phyloP scores from a whole-genome alignment of 2,329 filamentous ascomycete genomes.

The Penicillium decumbens region DNA sequence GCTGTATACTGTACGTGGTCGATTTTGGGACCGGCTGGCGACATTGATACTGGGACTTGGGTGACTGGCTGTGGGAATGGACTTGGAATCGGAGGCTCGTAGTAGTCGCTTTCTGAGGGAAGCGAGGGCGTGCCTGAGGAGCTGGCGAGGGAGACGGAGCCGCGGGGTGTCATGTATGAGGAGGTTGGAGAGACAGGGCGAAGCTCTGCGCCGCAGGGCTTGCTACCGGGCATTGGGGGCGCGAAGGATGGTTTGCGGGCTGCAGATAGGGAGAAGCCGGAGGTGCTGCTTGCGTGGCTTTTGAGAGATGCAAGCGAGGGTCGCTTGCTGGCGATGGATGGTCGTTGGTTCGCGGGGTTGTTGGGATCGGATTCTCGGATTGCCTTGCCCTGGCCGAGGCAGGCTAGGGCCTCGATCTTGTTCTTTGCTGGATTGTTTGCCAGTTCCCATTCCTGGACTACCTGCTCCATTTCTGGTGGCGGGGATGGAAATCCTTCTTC shows the following conservation, averaged over 20 bases:
- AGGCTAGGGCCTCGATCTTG: slow-evolving; percentile 61
- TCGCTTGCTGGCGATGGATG: slow-evolving; percentile 38
- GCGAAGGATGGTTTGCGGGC: slow-evolving; percentile 26
- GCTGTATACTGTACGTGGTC: slow-evolving; percentile 26
- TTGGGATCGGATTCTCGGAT: slow-evolving; percentile 52
- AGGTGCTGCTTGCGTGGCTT: slow-evolving; percentile 26
- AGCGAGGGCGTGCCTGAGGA: slow-evolving; percentile 14
- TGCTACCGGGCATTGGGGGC: slow-evolving; percentile 22
- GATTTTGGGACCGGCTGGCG: slow-evolving; percentile 33
- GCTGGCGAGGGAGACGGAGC: slow-evolving; percentile 14
- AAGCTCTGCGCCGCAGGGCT: slow-evolving; percentile 16
- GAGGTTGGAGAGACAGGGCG: slow-evolving; percentile 26
- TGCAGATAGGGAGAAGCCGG: slow-evolving; percentile 34
- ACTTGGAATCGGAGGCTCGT: slow-evolving; percentile 9
- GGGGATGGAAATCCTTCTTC: slow-evolving; percentile 66
- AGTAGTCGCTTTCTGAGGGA: slow-evolving; percentile 15
- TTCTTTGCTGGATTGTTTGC: slow-evolving; percentile 60
- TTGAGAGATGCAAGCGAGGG: not conserved
- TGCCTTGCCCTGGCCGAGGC: slow-evolving; percentile 64
- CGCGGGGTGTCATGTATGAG: slow-evolving; percentile 25
- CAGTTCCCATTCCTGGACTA: slow-evolving; percentile 62
- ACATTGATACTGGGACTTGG: slow-evolving; percentile 15
- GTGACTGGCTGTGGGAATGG: slow-evolving; percentile 3
- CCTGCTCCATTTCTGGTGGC: slow-evolving; percentile 65
- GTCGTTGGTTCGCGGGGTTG: slow-evolving; percentile 14